These are phyloP conservation scores for Suillus ampliporus DNA, from an alignment of 768 basidiomycete genomes.

Conservation along the genomic window DNA sequence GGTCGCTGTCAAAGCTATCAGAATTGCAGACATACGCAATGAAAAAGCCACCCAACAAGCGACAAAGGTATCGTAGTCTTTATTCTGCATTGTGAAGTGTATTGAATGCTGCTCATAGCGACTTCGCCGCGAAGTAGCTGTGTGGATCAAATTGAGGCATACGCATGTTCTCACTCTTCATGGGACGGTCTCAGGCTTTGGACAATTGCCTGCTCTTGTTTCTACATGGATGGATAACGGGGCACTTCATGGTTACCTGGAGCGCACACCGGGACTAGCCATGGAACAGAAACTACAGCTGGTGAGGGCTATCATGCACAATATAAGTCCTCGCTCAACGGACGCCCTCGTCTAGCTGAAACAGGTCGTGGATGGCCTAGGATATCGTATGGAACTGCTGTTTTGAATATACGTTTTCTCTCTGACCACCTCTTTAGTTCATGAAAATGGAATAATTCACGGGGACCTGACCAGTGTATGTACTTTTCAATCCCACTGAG, in stretches of 20 bases:
- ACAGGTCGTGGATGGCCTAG: constrained; percentile 4
- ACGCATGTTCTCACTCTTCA: neutral
- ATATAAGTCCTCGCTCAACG: neutral
- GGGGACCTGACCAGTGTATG: constrained; percentile 9
- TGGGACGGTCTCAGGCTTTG: constrained; percentile 1
- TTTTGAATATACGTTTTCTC: neutral
- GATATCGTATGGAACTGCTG: neutral
- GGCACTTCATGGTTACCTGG: neutral
- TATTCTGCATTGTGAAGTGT: neutral
- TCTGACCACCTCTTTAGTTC: constrained; percentile 2
- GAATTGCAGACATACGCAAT: neutral
- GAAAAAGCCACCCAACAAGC: neutral
- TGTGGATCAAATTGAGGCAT: neutral
- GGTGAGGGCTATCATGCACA: neutral
- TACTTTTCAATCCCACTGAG: neutral
- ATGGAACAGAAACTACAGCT: neutral
- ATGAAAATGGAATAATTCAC: neutral
- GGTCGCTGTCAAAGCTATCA: constrained; percentile 4
- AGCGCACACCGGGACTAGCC: neutral
- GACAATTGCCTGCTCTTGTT: constrained; percentile 4
- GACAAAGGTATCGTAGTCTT: neutral
- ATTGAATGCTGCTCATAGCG: neutral
- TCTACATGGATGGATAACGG: constrained; percentile 1
- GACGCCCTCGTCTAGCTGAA: neutral
- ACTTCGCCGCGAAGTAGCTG: constrained; percentile 2